Evolutionary conservation across 106 monocot species (phyloP).

Genomic region (Amphibolis antarctica): DNA sequence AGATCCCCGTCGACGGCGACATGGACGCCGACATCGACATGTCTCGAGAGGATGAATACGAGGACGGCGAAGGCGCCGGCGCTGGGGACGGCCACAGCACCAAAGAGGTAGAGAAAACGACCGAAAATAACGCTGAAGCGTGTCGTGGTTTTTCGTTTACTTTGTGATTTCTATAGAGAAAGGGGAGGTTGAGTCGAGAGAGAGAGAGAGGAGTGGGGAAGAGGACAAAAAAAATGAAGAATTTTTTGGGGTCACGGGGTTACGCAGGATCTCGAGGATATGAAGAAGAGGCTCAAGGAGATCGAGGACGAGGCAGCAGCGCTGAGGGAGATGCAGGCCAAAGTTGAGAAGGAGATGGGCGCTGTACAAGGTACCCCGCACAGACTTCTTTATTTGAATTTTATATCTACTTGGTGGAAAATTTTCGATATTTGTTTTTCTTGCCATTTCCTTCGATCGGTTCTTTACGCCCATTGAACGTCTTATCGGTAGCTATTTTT

Average conservation of each 20-base stretch:
- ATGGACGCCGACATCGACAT: slow-evolving; percentile 17
- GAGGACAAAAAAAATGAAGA: slow-evolving; percentile 3
- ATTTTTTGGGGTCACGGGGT: slow-evolving; percentile 4
- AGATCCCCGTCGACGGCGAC: slow-evolving; percentile 15
- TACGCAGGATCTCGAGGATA: slow-evolving; percentile 38
- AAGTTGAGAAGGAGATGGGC: slow-evolving; percentile 71
- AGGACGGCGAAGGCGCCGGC: neutral
- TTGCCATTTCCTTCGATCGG: too few relatives aligned
- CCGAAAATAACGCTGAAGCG: neutral
- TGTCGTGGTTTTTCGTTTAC: neutral
- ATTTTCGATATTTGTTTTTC: too few relatives aligned
- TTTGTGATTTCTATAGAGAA: neutral
- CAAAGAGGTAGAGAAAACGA: slow-evolving; percentile 3
- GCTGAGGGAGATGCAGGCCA: slow-evolving; percentile 67
- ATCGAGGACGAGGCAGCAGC: slow-evolving; percentile 62
- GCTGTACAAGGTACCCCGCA: slow-evolving; percentile 32
- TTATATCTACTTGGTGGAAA: too few relatives aligned
- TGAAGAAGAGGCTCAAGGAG: slow-evolving; percentile 59
- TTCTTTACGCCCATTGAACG: too few relatives aligned
- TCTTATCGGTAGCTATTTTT: too few relatives aligned
- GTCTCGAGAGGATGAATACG: neutral
- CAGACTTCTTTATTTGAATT: neutral
- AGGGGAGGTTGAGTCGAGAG: neutral
- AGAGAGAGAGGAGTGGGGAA: neutral
- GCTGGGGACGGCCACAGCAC: slow-evolving; percentile 1